Base-by-base conservation (phyloP, 306 rosid genomes). In the Neltuma alba region DNA sequence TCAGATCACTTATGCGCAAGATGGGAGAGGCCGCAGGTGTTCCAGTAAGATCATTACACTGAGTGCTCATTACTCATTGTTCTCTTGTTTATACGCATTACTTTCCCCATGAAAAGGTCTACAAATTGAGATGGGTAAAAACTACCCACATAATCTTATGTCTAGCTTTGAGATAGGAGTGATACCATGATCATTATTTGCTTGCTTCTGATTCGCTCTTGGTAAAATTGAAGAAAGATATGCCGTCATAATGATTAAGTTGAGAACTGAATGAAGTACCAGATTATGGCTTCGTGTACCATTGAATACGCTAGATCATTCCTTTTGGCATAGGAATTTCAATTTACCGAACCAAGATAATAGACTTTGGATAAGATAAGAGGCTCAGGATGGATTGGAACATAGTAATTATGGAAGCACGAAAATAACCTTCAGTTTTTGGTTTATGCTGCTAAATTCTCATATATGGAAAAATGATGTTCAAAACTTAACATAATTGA, bases 11-110 rank as follows among this genome's bases (percentile, higher is more conserved):
- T 57, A 89, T 95, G 97, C 92, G 89, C 80, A 79, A 42, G 45
- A 93, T 92, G 99, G 99, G 99, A 0, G 91, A 90, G 84, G 98
- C 97, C 77, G 92, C 97, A 41, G 98, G 94, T 71, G 94, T 95
- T 86, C 99, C 99, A 76, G 98, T 95, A 84, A 83, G 91, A 83
- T 58, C 69, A 69, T 80, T 57, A 14, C 76, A 76, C 69, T 76
- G 75, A 28, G 66, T 60, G 38, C 66, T 70, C 75, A 75, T 50
- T 47, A 64, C 79, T 67, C 64, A 33, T 40, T 36, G 70, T 77
- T 77, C 41, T 87, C 33, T 74, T 70, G 69, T 31, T 33, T 61
- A 13, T 28, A 65, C 70, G 63, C 41, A 78, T 63, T 69, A 34
- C 30, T 45, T 79, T 74, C 77, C 40, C 54, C 68, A n/a, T 44